Conservation (phyloP, 495 filamentous ascomycete species). For the Podospora tetraspora region DNA sequence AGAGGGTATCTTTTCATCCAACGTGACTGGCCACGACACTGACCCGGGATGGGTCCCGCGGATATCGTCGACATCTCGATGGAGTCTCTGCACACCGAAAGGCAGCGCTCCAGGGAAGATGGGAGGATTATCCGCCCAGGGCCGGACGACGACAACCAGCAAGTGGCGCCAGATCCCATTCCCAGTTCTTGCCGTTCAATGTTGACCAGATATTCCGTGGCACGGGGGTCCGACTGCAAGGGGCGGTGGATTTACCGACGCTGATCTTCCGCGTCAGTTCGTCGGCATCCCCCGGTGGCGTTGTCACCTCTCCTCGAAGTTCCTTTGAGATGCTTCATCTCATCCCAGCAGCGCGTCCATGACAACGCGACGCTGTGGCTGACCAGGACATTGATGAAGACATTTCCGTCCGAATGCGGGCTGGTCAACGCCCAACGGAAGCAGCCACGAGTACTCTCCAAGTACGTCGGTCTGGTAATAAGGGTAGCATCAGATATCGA, state of each 20-base stretch:
- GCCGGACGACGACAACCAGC: too few species aligned
- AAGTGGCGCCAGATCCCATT: too few species aligned
- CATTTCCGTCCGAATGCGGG: background rate
- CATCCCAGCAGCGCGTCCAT: background rate
- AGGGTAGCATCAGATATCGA: background rate
- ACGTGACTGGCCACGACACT: background rate
- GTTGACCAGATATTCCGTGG: background rate
- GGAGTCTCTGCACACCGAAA: background rate
- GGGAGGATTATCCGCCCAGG: too few species aligned
- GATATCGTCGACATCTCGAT: background rate
- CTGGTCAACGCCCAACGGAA: background rate
- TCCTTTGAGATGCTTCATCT: too few species aligned
- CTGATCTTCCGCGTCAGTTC: background rate
- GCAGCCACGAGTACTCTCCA: too few species aligned
- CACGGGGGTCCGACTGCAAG: background rate
- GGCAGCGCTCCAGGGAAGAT: background rate
- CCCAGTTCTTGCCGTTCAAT: too few species aligned
- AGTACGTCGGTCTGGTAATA: background rate
- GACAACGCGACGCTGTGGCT: background rate
- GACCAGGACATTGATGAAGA: background rate
- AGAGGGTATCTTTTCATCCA: slow-evolving; percentile 14
- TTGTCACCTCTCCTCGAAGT: background rate
- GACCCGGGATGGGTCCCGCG: background rate
- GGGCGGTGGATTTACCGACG: too few species aligned
- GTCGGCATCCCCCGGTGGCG: background rate